Conservation (phyloP, 225 moss, liverwort and hornwort genomes). For the Thuidium tamariscinum region DNA sequence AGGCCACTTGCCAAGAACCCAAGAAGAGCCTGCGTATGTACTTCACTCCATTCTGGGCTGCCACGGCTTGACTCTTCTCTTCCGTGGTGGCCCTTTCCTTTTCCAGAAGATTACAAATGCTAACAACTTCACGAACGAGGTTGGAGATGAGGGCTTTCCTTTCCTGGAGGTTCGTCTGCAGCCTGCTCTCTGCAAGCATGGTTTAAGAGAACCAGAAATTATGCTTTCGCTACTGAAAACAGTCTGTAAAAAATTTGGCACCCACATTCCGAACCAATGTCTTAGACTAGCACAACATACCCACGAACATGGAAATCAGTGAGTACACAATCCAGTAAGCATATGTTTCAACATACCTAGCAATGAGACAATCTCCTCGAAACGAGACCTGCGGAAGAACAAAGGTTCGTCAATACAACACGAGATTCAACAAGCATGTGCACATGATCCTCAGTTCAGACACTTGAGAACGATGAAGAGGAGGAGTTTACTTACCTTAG, state of each 20-base stretch:
- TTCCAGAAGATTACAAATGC: constrained; percentile 16
- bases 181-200: constrained; percentile 11
- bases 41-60: background rate
- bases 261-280: background rate
- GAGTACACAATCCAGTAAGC: background rate
- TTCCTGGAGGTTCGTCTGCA: constrained; percentile 20
- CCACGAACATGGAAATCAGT: background rate
- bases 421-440: background rate
- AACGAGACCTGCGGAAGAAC: constrained; percentile 30
- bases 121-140: constrained; percentile 21
- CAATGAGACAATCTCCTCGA: constrained; percentile 34
- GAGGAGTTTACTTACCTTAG: constrained; percentile 7
- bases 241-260: background rate
- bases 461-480: background rate
- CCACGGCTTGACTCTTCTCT: background rate
- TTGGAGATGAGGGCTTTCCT: constrained; percentile 14
- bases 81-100: background rate
- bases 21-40: background rate
- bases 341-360: constrained; percentile 33
- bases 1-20: background rate
- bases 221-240: background rate
- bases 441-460: background rate
- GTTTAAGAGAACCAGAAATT: background rate
- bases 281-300: background rate
- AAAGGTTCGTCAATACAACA: constrained; percentile 12